phyloP scores from a whole-genome alignment of 2,329 filamentous ascomycete species.

The Botrytis fabae region DNA sequence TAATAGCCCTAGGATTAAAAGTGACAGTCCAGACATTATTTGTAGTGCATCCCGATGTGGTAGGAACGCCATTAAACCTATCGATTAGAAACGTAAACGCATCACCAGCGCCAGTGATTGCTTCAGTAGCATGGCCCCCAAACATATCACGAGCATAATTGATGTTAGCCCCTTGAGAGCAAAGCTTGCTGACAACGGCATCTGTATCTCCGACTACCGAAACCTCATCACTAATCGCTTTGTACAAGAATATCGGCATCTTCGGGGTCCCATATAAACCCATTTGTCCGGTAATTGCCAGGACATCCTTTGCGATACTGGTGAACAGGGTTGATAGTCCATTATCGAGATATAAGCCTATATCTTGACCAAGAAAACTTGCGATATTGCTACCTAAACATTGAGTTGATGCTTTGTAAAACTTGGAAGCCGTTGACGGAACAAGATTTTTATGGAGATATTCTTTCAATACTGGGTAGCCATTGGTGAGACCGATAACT shows the following conservation, averaged over 20 bases:
- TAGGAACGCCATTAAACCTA: slow-evolving; percentile 22
- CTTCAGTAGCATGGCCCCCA: slow-evolving; percentile 45
- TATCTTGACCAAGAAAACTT: slow-evolving; percentile 42
- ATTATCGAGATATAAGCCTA: slow-evolving; percentile 46
- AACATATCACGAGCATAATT: slow-evolving; percentile 47
- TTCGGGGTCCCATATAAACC: slow-evolving; percentile 45
- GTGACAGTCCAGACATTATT: slow-evolving; percentile 5
- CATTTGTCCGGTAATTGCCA: slow-evolving; percentile 14
- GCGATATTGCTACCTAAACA: slow-evolving; percentile 35
- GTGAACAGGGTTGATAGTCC: slow-evolving; percentile 35
- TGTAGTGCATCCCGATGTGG: not conserved
- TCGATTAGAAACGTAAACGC: slow-evolving; percentile 40
- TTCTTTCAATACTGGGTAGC: slow-evolving; percentile 15
- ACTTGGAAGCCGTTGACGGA: slow-evolving; percentile 38
- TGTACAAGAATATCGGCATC: slow-evolving; percentile 53
- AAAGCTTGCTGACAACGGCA: slow-evolving; percentile 45
- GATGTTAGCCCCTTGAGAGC: slow-evolving; percentile 45
- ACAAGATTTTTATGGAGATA: slow-evolving; percentile 27
- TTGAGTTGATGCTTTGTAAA: slow-evolving; percentile 37
- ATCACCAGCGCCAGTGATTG: slow-evolving; percentile 41
- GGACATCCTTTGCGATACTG: not conserved
- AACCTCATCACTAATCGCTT: slow-evolving; percentile 50
- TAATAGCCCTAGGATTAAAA: not conserved
- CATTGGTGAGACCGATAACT: slow-evolving; percentile 25
- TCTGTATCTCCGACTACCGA: slow-evolving; percentile 48